phyloP scores from a whole-genome alignment of 2,329 filamentous ascomycete genomes.

The Decorospora gaudefroyi region DNA sequence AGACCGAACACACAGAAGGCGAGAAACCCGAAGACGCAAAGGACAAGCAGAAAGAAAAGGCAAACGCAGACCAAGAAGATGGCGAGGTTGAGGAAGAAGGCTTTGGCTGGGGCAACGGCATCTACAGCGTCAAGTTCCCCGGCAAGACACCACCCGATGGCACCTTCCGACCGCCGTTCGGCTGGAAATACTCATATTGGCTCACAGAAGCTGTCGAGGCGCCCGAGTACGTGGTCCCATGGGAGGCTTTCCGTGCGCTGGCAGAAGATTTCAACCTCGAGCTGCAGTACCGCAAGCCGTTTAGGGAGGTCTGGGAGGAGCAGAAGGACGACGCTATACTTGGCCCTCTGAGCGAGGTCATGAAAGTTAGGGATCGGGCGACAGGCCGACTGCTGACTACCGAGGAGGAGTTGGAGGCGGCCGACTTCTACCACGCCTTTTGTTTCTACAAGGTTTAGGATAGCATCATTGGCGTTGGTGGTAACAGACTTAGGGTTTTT shows the following conservation, averaged over 20 bases:
- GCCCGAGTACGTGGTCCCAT: conserved; percentile 96
- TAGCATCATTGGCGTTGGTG: conserved; percentile 6
- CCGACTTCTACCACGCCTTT: conserved; percentile 85
- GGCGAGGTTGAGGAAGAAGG: conserved; percentile 54
- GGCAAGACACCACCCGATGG: conserved; percentile 82
- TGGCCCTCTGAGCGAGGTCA: conserved; percentile 87
- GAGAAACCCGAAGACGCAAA: conserved; percentile 31
- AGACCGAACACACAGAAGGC: conserved; percentile 43
- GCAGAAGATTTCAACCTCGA: conserved; percentile 97
- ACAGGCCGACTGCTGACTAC: conserved; percentile 71
- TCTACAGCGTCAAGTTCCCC: conserved; percentile 89
- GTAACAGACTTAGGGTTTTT: conserved; percentile 1
- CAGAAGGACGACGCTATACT: conserved; percentile 84
- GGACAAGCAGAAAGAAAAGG: conserved; percentile 29
- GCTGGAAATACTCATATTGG: conserved; percentile 98
- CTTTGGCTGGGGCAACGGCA: conserved; percentile 88
- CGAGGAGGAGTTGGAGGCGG: conserved; percentile 86
- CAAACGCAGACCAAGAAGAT: conserved; percentile 52
- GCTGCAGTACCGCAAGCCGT: conserved; percentile 88
- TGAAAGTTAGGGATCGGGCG: conserved; percentile 81
- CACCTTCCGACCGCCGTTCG: conserved; percentile 89
- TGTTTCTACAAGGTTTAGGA: conserved; percentile 90
- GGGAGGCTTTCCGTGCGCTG: conserved; percentile 94
- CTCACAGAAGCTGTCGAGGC: conserved; percentile 95
- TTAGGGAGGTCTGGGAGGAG: conserved; percentile 86